Percentiles rank a stretch among this genome's conserved stretches.
Evolutionary conservation across 2,329 filamentous ascomycete species (phyloP).

Genomic region (Colletotrichum shisoi): DNA sequence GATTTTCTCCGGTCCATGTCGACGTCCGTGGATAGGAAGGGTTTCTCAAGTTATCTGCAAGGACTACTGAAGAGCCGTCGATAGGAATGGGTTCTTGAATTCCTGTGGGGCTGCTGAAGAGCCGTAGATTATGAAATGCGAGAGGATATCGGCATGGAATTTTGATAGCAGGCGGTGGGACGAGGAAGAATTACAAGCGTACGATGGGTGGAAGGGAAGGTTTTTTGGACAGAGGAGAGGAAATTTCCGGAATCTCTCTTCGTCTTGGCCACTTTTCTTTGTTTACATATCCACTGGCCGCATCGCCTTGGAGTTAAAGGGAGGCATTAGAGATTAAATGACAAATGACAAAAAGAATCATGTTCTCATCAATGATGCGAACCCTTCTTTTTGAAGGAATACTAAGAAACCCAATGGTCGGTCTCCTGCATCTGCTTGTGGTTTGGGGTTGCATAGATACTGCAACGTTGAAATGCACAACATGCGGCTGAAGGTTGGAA

Average conservation of each 20-base stretch:
- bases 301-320: slow-evolving; percentile 40
- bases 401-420: no score
- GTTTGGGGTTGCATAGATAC: no score
- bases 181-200: slow-evolving; percentile 7
- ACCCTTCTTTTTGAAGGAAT: no score
- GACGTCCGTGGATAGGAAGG: slow-evolving; percentile 66
- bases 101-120: slow-evolving; percentile 70
- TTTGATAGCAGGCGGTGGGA: slow-evolving; percentile 3
- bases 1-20: slow-evolving; percentile 68
- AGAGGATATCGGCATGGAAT: not conserved
- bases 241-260: slow-evolving; percentile 19
- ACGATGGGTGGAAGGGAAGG: slow-evolving; percentile 26
- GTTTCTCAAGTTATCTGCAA: slow-evolving; percentile 70
- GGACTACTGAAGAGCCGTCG: slow-evolving; percentile 58
- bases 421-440: no score
- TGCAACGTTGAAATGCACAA: no score
- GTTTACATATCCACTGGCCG: slow-evolving; percentile 40
- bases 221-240: not conserved
- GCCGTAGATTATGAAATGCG: slow-evolving; percentile 42
- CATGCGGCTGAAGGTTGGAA: no score
- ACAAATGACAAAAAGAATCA: slow-evolving; percentile 39
- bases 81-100: slow-evolving; percentile 68
- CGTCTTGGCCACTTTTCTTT: slow-evolving; percentile 39
- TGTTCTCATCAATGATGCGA: slow-evolving; percentile 9
- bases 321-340: slow-evolving; percentile 40